These are phyloP conservation scores for Pleurotus citrinopileatus DNA, from an alignment of 768 basidiomycete genomes.

Conservation along the genomic window DNA sequence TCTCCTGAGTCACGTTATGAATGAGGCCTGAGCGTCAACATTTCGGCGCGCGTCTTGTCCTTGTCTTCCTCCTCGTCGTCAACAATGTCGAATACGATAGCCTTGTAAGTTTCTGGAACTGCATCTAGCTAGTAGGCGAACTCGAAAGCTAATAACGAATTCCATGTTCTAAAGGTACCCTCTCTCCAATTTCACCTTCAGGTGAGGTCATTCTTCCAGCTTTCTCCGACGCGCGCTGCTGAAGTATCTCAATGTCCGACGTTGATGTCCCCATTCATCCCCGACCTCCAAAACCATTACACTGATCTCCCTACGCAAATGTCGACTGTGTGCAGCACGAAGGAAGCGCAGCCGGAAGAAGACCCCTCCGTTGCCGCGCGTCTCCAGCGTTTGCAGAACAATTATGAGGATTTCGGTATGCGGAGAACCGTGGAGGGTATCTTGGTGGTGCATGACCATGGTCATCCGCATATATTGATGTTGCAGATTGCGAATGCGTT, in stretches of 20 bases:
- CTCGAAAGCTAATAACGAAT: too few species aligned
- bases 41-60: too few species aligned
- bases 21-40: too few species aligned
- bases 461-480: conserved; percentile 97
- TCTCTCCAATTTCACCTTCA: conserved; percentile 90
- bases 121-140: neutral
- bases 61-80: conserved; percentile 13
- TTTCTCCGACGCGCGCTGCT: too few species aligned
- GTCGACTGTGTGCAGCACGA: conserved; percentile 84
- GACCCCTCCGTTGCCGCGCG: conserved; percentile 95
- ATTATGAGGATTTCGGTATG: conserved; percentile 98
- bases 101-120: conserved; percentile 32
- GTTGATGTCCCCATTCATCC: too few species aligned
- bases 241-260: too few species aligned
- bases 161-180: conserved; percentile 55
- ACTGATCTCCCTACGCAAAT: neutral
- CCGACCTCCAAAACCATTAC: too few species aligned
- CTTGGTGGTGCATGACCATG: conserved; percentile 92
- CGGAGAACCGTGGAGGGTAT: conserved; percentile 91
- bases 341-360: conserved; percentile 96
- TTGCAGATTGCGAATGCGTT: conserved; percentile 98
- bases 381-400: conserved; percentile 89
- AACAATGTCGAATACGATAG: conserved; percentile 52
- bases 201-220: conserved; percentile 34
- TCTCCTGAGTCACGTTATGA: too few species aligned